phyloP scores from a whole-genome alignment of 768 basidiomycete species.

The Leccinum disarticulatum region DNA sequence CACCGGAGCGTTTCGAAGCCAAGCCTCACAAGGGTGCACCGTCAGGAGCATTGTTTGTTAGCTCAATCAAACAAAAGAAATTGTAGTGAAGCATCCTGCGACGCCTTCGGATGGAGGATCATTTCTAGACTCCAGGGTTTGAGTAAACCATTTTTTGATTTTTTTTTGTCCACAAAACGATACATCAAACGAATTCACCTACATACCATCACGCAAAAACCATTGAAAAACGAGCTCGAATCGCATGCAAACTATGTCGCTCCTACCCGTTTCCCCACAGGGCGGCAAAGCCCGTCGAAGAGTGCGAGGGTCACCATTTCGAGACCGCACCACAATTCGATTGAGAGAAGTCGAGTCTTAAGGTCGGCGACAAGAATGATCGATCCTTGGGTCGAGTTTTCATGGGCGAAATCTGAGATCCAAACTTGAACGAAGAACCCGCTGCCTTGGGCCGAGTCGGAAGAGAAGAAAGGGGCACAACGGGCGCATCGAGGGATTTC shows the following conservation, averaged over 20 bases:
- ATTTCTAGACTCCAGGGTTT: neutral
- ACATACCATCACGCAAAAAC: neutral
- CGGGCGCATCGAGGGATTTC: conserved; percentile 6
- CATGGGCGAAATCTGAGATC: neutral
- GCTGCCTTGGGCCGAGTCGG: neutral
- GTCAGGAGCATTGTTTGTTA: neutral
- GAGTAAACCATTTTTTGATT: neutral
- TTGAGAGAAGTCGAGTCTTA: neutral
- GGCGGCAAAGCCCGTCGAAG: neutral
- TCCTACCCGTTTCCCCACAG: neutral
- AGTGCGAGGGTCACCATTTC: neutral
- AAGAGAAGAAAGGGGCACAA: conserved; percentile 2
- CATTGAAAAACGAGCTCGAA: neutral
- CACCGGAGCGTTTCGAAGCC: neutral
- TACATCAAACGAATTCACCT: neutral
- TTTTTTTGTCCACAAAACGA: neutral
- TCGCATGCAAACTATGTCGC: neutral
- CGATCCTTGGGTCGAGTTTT: neutral
- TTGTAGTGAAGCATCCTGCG: neutral
- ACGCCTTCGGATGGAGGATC: neutral
- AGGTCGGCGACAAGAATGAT: neutral
- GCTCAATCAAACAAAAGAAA: neutral
- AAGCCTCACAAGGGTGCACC: neutral
- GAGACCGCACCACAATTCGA: neutral
- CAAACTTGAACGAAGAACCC: neutral